Evolutionary conservation across 1,284 basidiomycete species (phyloP).

Genomic region (Cryptococcus sp.): DNA sequence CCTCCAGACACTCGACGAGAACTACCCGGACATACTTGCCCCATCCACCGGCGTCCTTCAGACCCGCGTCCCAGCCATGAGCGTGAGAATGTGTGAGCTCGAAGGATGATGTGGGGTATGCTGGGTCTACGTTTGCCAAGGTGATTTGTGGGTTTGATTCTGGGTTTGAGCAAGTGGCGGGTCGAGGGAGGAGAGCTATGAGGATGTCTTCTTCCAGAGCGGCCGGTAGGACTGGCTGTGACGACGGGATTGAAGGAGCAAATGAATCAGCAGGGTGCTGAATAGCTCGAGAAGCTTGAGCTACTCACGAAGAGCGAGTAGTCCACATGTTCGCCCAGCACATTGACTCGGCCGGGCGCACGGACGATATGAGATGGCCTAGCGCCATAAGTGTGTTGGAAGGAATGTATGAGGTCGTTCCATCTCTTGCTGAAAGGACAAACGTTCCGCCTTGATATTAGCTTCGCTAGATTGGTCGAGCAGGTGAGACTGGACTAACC

Average conservation of each 20-base stretch:
- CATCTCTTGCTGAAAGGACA: constrained; percentile 59
- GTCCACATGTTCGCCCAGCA: constrained; percentile 81
- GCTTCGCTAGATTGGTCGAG: neutral
- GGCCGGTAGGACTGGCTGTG: constrained; percentile 67
- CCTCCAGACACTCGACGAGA: constrained; percentile 30
- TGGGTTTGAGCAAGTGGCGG: neutral
- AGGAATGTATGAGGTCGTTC: constrained; percentile 65
- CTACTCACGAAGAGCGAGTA: constrained; percentile 57
- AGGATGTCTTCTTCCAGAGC: constrained; percentile 84
- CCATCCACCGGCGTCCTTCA: constrained; percentile 71
- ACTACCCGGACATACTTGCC: constrained; percentile 79
- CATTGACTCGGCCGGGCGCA: constrained; percentile 82
- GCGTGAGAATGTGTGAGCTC: neutral
- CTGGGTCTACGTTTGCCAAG: constrained; percentile 64
- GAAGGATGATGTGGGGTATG: constrained; percentile 52
- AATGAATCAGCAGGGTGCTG: neutral
- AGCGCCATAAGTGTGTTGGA: constrained; percentile 65
- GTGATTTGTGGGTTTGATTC: constrained; percentile 18
- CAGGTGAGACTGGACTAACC: constrained; percentile 44
- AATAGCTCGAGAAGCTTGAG: neutral
- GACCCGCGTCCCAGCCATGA: constrained; percentile 65
- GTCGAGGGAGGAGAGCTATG: constrained; percentile 65
- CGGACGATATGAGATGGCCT: constrained; percentile 70
- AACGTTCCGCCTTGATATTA: neutral
- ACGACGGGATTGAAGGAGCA: constrained; percentile 56